These are phyloP conservation scores for Yamadazyma sp. DNA, from an alignment of 1,139 yeast genomes.

Conservation along the genomic window DNA sequence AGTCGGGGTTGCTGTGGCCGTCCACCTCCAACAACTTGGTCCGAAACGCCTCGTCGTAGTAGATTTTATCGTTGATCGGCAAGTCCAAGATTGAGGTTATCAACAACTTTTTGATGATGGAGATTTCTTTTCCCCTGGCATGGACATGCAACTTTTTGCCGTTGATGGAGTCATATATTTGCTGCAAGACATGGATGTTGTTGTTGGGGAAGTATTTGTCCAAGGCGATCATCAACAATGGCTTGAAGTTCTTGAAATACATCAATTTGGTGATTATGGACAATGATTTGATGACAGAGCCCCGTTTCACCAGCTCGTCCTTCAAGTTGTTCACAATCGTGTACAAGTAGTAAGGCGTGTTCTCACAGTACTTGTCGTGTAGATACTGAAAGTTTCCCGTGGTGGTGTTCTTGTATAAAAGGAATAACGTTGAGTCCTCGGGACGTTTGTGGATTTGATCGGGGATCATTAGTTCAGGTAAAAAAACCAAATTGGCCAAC, in stretches of 20 bases:
- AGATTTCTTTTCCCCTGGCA: constrained; percentile 22
- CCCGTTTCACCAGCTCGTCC: constrained; percentile 49
- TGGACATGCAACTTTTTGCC: constrained; percentile 30
- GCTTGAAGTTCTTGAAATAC: constrained; percentile 59
- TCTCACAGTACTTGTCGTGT: constrained; percentile 34
- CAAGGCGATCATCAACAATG: constrained; percentile 53
- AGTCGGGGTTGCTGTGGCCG: constrained; percentile 24
- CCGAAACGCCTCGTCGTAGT: constrained; percentile 40
- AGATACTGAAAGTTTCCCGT: constrained; percentile 46
- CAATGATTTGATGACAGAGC: constrained; percentile 56
- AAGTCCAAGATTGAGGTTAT: constrained; percentile 48
- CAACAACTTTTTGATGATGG: constrained; percentile 37
- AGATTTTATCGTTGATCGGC: constrained; percentile 47
- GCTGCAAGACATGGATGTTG: constrained; percentile 23
- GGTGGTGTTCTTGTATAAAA: constrained; percentile 41
- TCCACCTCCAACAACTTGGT: constrained; percentile 35
- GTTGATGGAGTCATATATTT: constrained; percentile 35
- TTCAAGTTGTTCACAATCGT: constrained; percentile 56
- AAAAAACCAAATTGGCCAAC: constrained; percentile 32
- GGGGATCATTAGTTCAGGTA: constrained; percentile 65
- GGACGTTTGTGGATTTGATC: constrained; percentile 59
- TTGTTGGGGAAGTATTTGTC: constrained; percentile 43
- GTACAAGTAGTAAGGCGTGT: constrained; percentile 50
- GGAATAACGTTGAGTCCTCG: constrained; percentile 61
- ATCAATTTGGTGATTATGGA: constrained; percentile 52